These are phyloP conservation scores for Lipomyces yamanashiensis DNA, from an alignment of 805 yeast species.

Conservation along the genomic window DNA sequence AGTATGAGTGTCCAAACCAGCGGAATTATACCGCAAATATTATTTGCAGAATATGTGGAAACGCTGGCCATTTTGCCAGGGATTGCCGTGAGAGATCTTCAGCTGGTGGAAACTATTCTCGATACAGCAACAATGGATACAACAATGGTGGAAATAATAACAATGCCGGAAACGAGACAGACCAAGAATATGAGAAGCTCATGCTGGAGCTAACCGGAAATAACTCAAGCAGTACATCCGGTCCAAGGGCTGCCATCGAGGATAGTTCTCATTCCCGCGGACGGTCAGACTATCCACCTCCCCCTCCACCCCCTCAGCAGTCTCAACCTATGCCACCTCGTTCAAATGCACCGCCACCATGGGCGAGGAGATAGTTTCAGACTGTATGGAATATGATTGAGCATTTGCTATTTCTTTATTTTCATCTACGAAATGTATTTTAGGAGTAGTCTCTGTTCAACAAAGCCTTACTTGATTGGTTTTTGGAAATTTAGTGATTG, in stretches of 20 bases:
- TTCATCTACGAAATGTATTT: neutral
- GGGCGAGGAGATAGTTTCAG: constrained; percentile 24
- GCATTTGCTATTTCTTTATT: neutral
- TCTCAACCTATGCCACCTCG: constrained; percentile 19
- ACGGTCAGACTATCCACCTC: constrained; percentile 10
- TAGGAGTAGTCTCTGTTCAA: neutral
- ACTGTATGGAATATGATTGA: neutral
- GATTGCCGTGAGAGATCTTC: constrained; percentile 66
- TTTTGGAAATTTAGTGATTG: no score
- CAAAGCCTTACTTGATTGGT: no score
- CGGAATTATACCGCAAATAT: constrained; percentile 58
- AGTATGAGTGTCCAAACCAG: constrained; percentile 64
- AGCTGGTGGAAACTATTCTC: constrained; percentile 13
- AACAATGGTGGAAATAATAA: constrained; percentile 19
- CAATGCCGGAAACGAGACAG: constrained; percentile 47
- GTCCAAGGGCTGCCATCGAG: constrained; percentile 26
- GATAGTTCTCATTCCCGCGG: neutral
- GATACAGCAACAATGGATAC: constrained; percentile 10
- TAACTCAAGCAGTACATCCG: neutral
- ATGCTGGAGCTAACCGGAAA: constrained; percentile 51
- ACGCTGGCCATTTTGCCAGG: constrained; percentile 81
- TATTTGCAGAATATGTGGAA: constrained; percentile 79
- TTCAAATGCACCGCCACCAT: constrained; percentile 31
- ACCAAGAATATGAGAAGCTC: constrained; percentile 56
- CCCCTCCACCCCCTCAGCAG: constrained; percentile 16